phyloP scores from a whole-genome alignment of 495 filamentous ascomycete genomes.

The Neurospora sp. region DNA sequence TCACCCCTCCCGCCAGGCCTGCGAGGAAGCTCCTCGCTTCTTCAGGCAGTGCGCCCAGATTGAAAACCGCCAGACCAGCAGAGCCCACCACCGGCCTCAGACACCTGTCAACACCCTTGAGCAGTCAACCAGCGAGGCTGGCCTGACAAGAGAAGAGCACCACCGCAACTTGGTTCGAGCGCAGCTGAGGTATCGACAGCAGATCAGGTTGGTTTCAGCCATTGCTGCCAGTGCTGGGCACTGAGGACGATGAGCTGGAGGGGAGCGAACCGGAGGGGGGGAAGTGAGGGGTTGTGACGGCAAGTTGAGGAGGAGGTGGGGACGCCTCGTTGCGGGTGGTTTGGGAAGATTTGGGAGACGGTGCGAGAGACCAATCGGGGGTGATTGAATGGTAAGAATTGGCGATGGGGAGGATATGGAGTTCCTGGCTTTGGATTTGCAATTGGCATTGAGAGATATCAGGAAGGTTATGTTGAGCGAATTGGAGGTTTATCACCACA shows the following conservation, averaged over 20 bases:
- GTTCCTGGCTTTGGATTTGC: background rate
- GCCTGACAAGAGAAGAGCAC: background rate
- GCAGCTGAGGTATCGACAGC: background rate
- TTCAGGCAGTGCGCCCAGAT: background rate
- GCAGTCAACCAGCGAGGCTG: background rate
- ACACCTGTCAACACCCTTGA: background rate
- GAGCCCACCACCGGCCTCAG: background rate
- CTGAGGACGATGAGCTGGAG: background rate
- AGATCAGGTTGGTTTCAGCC: background rate
- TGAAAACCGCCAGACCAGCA: background rate
- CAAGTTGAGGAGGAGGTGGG: background rate
- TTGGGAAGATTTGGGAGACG: background rate
- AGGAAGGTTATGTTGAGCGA: background rate
- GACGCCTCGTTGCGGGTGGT: too few species aligned
- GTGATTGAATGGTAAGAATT: too few species aligned
- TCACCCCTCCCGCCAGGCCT: background rate
- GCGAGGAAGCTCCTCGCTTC: background rate
- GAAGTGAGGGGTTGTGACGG: background rate
- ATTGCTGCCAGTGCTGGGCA: background rate
- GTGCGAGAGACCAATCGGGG: too few species aligned
- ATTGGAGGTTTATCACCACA: background rate
- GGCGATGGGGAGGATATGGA: background rate
- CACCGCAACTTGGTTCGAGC: background rate
- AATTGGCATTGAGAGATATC: background rate
- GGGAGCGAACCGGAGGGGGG: background rate